These are phyloP conservation scores for Pezicula rhizophila DNA, from an alignment of 2,329 filamentous ascomycete species.

Conservation along the genomic window DNA sequence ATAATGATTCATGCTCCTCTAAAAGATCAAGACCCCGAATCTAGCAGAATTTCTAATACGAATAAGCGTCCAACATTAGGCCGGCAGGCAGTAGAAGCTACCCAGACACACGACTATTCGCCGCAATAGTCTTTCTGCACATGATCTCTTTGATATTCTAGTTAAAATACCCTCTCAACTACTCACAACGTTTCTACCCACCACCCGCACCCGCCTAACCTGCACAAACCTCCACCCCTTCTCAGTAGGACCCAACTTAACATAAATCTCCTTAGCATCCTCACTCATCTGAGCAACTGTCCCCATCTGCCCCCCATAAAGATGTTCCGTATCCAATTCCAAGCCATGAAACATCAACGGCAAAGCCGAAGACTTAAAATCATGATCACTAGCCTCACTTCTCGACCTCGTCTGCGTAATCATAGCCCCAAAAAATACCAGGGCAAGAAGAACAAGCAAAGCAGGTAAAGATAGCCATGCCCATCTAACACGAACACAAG, in stretches of 20 bases:
- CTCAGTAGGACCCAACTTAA: neutral
- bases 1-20: too few relatives aligned
- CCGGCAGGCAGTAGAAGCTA: too few relatives aligned
- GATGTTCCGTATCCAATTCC: neutral
- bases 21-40: too few relatives aligned
- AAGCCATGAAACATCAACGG: neutral
- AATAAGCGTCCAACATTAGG: too few relatives aligned
- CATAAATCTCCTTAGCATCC: neutral
- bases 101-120: too few relatives aligned
- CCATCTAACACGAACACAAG: neutral
- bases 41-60: too few relatives aligned
- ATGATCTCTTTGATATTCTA: too few relatives aligned
- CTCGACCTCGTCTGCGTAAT: neutral
- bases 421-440: neutral
- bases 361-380: neutral
- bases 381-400: neutral
- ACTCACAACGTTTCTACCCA: too few relatives aligned
- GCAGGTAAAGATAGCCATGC: neutral
- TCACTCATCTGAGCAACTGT: neutral
- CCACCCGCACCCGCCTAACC: too few relatives aligned
- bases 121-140: too few relatives aligned
- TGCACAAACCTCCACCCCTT: neutral
- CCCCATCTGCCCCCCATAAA: neutral
- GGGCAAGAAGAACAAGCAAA: neutral
- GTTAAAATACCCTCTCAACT: too few relatives aligned